phyloP scores from a whole-genome alignment of 2,329 filamentous ascomycete species.

The Gnomoniopsis sp. region DNA sequence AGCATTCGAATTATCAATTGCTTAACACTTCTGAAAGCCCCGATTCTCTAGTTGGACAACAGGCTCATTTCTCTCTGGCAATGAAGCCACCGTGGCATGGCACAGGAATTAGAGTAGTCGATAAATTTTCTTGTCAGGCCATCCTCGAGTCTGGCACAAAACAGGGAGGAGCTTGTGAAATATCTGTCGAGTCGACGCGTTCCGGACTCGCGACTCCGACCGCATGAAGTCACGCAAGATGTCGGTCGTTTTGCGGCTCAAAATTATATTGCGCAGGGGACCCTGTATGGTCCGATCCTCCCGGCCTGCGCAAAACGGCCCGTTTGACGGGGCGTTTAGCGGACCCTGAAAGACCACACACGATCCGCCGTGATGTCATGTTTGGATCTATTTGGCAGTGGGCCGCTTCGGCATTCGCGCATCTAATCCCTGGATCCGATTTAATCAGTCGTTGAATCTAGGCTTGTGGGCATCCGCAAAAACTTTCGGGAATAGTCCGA shows the following conservation, averaged over 20 bases:
- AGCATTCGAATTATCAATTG: no score
- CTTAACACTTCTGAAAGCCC: no score
- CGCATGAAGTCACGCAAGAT: slow-evolving; percentile 12
- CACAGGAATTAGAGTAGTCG: no score
- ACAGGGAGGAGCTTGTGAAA: no score
- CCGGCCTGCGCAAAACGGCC: slow-evolving; percentile 15
- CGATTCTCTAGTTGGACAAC: no score
- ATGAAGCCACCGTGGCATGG: neutral
- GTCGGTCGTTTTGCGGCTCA: slow-evolving; percentile 19
- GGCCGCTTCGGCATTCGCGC: slow-evolving; percentile 14
- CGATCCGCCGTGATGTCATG: slow-evolving; percentile 14
- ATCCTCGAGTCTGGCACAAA: no score
- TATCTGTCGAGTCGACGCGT: neutral
- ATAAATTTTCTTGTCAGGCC: no score
- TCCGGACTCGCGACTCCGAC: neutral
- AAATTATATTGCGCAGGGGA: slow-evolving; percentile 10
- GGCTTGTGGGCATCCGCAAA: neutral
- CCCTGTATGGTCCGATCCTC: slow-evolving; percentile 8
- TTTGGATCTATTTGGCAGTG: slow-evolving; percentile 7
- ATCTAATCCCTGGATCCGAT: slow-evolving; percentile 7
- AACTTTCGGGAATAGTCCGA: slow-evolving; percentile 14
- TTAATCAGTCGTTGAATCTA: slow-evolving; percentile 15
- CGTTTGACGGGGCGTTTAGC: slow-evolving; percentile 17
- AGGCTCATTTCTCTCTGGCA: slow-evolving; percentile 1
- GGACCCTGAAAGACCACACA: slow-evolving; percentile 5